Evolutionary conservation across 495 filamentous ascomycete species (phyloP), one percentile per base, ranked within the genome.

Genomic region (Staphylotrichum longicolle): DNA sequence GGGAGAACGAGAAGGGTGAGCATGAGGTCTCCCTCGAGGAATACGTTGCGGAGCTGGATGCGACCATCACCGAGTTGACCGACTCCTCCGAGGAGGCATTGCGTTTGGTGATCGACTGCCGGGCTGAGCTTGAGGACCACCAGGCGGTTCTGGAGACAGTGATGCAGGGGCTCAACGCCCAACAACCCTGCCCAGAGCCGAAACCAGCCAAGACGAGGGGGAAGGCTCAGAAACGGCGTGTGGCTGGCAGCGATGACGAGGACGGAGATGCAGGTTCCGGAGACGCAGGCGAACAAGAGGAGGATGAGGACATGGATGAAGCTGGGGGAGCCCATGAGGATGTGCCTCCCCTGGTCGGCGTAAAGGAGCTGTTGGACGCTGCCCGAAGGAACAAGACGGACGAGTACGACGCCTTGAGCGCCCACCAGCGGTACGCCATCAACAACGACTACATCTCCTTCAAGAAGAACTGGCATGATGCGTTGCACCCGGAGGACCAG

Each of bases 361-460:
- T 77, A 7, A 57, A 71, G 12, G 66, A 69, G 12, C 40, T 80
- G 39, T 63, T 83, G 20, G 63, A 75, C 58, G 50, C 70, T 14
- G 74, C 73, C 10, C 71, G 68, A 50, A 65, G 73, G 54, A 61
- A 69, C 44, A 74, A 77, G 54, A 57, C 62, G 2, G 65, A 54
- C 6, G 69, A 79, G 48, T 83, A 83, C 49, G 67, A 54, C 2
- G 60, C 66, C 0, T 71, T 77, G 65, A 77, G 54, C 44, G 63
- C 77, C 58, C 66, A 76, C 45, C 63, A 80, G 65, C 76, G 72
- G n/a, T 96, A 96, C 74, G 84, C 84, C n/a, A 66, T 79, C 8
- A 81, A 94, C 73, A 92, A 93, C 73, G 78, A 85, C 61, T 96
- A 96, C 78, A 78, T 87, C 57, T 78, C 81, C 34, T 96, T 96